These are phyloP conservation scores for Leucogyrophana mollusca DNA, from an alignment of 768 basidiomycete genomes.

Conservation along the genomic window DNA sequence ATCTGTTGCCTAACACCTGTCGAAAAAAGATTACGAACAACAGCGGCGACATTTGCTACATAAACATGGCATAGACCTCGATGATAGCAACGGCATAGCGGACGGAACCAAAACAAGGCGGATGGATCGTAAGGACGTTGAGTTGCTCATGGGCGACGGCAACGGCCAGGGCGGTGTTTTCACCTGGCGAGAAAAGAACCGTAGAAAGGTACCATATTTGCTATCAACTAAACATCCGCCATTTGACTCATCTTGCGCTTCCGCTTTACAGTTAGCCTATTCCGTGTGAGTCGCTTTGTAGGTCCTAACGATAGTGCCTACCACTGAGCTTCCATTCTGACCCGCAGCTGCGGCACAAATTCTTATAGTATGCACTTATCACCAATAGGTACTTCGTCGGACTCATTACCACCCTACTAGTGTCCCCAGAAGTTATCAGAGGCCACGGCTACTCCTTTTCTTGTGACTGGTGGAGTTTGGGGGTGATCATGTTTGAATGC, in stretches of 20 bases:
- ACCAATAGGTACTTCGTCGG: constrained; percentile 18
- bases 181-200: constrained; percentile 94
- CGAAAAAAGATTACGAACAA: constrained; percentile 80
- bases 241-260: constrained; percentile 23
- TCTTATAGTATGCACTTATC: constrained; percentile 68
- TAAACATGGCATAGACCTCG: constrained; percentile 95
- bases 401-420: constrained; percentile 39
- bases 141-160: constrained; percentile 79
- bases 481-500: constrained; percentile 96
- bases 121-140: constrained; percentile 80
- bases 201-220: constrained; percentile 66
- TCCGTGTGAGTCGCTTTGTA: constrained; percentile 64
- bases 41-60: constrained; percentile 84
- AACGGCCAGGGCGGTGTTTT: constrained; percentile 83
- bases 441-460: constrained; percentile 92
- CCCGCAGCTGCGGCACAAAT: constrained; percentile 75
- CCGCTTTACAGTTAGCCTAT: constrained; percentile 66
- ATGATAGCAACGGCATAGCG: constrained; percentile 63
- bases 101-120: constrained; percentile 75
- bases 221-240: constrained; percentile 15
- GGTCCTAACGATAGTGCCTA: constrained; percentile 1
- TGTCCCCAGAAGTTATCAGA: constrained; percentile 89
- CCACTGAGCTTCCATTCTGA: constrained; percentile 29
- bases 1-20: constrained; percentile 14
- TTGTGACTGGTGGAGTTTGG: constrained; percentile 99